A percentile compares a stretch with the other conserved stretches of the same genome.
Evolutionary conservation across 768 basidiomycete species (phyloP).

Genomic region (Plicaturopsis crispa): DNA sequence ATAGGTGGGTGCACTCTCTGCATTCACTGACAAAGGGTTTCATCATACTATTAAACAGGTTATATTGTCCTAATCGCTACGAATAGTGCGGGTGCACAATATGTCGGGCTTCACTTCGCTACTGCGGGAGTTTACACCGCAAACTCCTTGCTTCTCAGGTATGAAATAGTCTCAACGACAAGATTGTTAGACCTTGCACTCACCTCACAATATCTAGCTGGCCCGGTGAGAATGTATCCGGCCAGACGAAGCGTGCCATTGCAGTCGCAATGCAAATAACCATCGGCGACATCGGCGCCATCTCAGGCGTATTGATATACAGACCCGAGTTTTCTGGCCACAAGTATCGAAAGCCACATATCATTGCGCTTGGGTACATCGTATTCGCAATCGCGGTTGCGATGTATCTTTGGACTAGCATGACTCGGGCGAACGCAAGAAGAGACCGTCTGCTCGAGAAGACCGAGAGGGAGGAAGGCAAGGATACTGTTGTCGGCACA

Average conservation of each 20-base stretch:
- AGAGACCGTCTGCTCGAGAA: conserved; percentile 22
- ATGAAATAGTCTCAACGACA: conserved; percentile 1
- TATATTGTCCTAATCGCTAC: conserved; percentile 50
- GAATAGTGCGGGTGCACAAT: conserved; percentile 44
- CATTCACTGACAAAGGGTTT: not conserved
- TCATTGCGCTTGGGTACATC: conserved; percentile 54
- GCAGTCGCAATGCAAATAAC: conserved; percentile 60
- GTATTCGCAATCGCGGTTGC: conserved; percentile 37
- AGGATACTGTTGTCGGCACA: conserved; percentile 6
- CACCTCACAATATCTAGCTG: conserved; percentile 26
- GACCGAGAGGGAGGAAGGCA: conserved; percentile 9
- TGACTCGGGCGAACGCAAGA: conserved; percentile 42
- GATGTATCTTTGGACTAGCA: conserved; percentile 36
- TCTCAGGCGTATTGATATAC: conserved; percentile 52
- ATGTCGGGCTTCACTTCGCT: conserved; percentile 48
- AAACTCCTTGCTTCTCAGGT: conserved; percentile 50
- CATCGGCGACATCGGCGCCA: conserved; percentile 53
- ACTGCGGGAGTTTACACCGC: conserved; percentile 52
- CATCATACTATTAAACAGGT: conserved; percentile 22
- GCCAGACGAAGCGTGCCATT: conserved; percentile 58
- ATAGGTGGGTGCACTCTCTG: conserved; percentile 29
- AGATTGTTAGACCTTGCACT: not conserved
- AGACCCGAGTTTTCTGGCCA: conserved; percentile 38
- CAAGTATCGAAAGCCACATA: conserved; percentile 46
- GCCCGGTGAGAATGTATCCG: conserved; percentile 63